phyloP scores from a whole-genome alignment of 2,329 filamentous ascomycete genomes.

The Calonectria crousiana region DNA sequence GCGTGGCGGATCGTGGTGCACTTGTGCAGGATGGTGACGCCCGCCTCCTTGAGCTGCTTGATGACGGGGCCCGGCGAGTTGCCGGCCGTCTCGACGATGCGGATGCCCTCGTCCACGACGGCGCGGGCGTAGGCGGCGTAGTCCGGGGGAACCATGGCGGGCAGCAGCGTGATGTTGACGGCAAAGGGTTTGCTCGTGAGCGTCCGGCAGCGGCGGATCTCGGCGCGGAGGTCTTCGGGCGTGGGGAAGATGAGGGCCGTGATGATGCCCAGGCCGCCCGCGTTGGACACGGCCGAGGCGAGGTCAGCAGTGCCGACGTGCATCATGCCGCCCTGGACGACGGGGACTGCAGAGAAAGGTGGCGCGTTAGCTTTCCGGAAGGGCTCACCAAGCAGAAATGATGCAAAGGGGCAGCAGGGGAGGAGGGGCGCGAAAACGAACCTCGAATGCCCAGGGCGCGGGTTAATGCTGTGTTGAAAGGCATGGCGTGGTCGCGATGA shows the following conservation, averaged over 20 bases:
- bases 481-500: constrained; percentile 56
- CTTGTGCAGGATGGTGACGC: constrained; percentile 90
- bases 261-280: constrained; percentile 85
- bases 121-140: constrained; percentile 93
- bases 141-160: constrained; percentile 89
- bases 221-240: constrained; percentile 90
- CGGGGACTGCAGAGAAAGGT: constrained; percentile 68
- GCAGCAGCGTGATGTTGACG: constrained; percentile 95
- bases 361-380: not conserved
- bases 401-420: not conserved
- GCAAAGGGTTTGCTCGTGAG: constrained; percentile 87
- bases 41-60: constrained; percentile 83
- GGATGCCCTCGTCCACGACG: constrained; percentile 92
- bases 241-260: constrained; percentile 93
- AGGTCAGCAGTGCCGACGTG: constrained; percentile 86
- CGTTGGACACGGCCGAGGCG: constrained; percentile 81
- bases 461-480: constrained; percentile 69
- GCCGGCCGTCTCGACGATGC: constrained; percentile 92
- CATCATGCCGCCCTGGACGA: constrained; percentile 91
- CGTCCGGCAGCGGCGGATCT: constrained; percentile 87
- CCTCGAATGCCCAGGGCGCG: constrained; percentile 68
- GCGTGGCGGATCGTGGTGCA: constrained; percentile 97
- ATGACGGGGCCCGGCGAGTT: constrained; percentile 93
- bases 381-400: not conserved
- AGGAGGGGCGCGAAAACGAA: constrained; percentile 42